Conservation (phyloP, 306 rosid genomes). For the Corylus americana region DNA sequence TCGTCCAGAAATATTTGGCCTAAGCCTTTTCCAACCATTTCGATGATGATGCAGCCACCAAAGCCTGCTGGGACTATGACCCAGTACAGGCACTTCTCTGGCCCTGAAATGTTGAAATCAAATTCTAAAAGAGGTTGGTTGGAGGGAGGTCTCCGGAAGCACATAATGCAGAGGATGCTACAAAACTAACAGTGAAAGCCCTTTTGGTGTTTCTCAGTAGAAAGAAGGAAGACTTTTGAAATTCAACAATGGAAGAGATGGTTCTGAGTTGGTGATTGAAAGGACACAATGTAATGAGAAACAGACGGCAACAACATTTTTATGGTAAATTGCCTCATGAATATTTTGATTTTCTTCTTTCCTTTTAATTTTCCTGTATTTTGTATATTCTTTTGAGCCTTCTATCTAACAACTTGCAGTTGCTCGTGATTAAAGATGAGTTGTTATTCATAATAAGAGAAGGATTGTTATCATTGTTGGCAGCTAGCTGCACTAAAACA, state of each 20-base stretch:
- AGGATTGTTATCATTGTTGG: not conserved
- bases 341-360: not conserved
- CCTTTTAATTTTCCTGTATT: not conserved
- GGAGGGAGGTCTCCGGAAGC: conserved; percentile 56
- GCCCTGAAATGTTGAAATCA: conserved; percentile 35
- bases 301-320: too few relatives aligned
- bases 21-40: conserved; percentile 49
- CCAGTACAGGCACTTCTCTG: conserved; percentile 54
- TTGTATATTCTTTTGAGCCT: conserved; percentile 27
- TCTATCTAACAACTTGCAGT: conserved; percentile 15
- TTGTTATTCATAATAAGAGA: conserved; percentile 13
- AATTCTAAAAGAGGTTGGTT: conserved; percentile 36
- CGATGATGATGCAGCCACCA: conserved; percentile 57
- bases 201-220: not conserved
- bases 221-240: too few relatives aligned
- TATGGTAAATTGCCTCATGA: not conserved
- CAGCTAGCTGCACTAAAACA: too few relatives aligned
- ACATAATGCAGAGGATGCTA: conserved; percentile 78
- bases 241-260: too few relatives aligned
- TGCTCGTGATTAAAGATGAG: not conserved
- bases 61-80: conserved; percentile 56
- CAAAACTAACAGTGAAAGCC: conserved; percentile 30
- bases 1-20: conserved; percentile 38
- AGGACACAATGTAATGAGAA: too few relatives aligned
- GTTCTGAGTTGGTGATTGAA: too few relatives aligned